Evolutionary conservation across 2,329 filamentous ascomycete species (phyloP), one percentile per base, ranked within the genome.

Genomic region (Dothidotthia symphoricarpi): DNA sequence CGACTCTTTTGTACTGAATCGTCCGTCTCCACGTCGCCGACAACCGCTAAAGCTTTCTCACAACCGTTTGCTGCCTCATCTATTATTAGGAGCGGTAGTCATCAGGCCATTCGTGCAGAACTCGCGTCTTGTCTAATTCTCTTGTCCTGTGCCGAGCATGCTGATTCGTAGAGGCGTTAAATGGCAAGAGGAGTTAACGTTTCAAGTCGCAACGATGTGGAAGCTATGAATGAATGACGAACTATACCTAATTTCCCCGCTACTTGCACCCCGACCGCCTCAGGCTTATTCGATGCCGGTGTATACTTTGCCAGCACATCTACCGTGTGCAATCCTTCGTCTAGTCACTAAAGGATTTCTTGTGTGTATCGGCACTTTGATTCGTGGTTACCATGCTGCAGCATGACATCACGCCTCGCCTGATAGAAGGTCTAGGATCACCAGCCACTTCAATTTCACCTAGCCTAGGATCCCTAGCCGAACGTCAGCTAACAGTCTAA

Each of bases 321-420:
- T 45, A 25, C 19, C 17, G 28, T 30, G 33, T 26, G 28, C 36
- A 25, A 36, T 41, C 35, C 29, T 36, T 28, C 37, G 31, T 34
- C 22, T 39, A 27, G 29, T 35, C 32, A 22, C n/a, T 39, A 17
- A 16, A 16, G 15, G 34, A 33, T 34, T n/a, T 16, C 13, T 17
- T 25, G 19, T 27, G 36, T 49, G 51, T 43, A 43, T 19, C 31
- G 24, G 34, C 24, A 29, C 43, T 41, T n/a, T 51, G 45, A 56
- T 58, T 55, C 40, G 54, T 34, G 35, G 36, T 16, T 11, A 11
- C 11, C 11, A 5, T 37, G 4, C 38, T 47, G 51, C 45, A 44
- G 26, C 22, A 47, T 56, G 53, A 58, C 52, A 49, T 57, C 51
- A 55, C 39, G 33, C 24, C 19, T 45, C 39, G 39, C 25, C n/a